Evolutionary conservation across 331 rosid genomes (phyloP).

Genomic region (Erythrophleum ivorense): DNA sequence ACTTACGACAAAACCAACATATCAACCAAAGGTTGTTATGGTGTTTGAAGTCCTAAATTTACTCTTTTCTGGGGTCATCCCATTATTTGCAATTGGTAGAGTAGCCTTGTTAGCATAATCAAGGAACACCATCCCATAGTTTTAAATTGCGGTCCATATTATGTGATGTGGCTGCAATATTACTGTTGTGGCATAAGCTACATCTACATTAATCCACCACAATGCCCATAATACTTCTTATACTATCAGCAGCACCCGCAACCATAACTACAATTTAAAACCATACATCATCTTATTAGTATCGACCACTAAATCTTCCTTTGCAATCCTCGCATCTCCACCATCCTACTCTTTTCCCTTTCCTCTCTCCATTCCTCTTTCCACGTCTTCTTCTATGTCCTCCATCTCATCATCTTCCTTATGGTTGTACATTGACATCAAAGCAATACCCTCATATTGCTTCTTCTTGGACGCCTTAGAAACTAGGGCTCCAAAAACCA

Average conservation of each 20-base stretch:
- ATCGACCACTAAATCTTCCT: conserved; percentile 35
- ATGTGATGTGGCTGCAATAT: too few relatives aligned
- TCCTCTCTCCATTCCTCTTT: background rate
- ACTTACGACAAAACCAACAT: conserved; percentile 42
- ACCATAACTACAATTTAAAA: too few relatives aligned
- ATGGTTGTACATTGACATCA: conserved; percentile 57
- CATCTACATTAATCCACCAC: too few relatives aligned
- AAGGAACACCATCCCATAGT: conserved; percentile 31
- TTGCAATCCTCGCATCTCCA: background rate
- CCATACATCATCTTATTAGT: too few relatives aligned
- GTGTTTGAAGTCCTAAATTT: conserved; percentile 43
- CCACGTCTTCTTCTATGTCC: conserved; percentile 46
- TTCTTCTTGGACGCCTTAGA: conserved; percentile 56
- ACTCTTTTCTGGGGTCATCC: conserved; percentile 39
- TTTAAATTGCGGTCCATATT: too few relatives aligned
- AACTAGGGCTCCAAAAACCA: conserved; percentile 8
- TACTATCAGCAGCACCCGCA: too few relatives aligned
- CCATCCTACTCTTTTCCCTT: conserved; percentile 22
- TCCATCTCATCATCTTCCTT: conserved; percentile 60
- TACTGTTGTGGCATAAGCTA: too few relatives aligned
- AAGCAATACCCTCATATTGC: conserved; percentile 56
- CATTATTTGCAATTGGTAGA: conserved; percentile 27
- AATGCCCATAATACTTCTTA: too few relatives aligned
- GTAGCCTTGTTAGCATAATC: conserved; percentile 41
- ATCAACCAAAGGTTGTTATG: conserved; percentile 21